phyloP scores from a whole-genome alignment of 331 rosid genomes.

The Quercus tomentella region DNA sequence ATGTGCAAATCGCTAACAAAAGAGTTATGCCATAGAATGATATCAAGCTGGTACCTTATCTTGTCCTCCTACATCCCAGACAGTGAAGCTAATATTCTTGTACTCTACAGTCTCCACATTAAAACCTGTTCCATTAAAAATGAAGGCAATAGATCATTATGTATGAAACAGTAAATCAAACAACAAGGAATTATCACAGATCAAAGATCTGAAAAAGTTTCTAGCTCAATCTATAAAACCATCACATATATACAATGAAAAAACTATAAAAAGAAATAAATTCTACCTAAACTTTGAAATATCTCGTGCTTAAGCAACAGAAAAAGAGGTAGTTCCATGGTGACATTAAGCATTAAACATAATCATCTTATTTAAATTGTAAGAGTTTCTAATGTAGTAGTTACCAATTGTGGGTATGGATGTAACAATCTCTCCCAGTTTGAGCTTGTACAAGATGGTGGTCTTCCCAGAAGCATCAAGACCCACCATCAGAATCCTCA shows the following conservation, averaged over 20 bases:
- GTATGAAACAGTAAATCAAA: background rate
- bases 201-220: no score
- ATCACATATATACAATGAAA: no score
- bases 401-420: conserved; percentile 52
- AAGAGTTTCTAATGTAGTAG: background rate
- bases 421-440: conserved; percentile 34
- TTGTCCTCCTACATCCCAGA: conserved; percentile 69
- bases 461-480: conserved; percentile 60
- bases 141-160: background rate
- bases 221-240: no score
- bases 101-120: conserved; percentile 44
- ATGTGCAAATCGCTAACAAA: no score
- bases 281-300: background rate
- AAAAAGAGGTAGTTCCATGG: background rate
- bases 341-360: background rate
- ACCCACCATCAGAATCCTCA: conserved; percentile 51
- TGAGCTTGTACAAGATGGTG: conserved; percentile 47
- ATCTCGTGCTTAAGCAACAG: background rate
- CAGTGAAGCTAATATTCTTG: conserved; percentile 34
- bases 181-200: background rate
- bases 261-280: background rate
- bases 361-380: background rate
- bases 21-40: background rate
- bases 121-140: conserved; percentile 39
- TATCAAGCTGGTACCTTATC: conserved; percentile 27